Base-by-base conservation (phyloP, 345 rosid species). In the Abelmoschus esculentus region DNA sequence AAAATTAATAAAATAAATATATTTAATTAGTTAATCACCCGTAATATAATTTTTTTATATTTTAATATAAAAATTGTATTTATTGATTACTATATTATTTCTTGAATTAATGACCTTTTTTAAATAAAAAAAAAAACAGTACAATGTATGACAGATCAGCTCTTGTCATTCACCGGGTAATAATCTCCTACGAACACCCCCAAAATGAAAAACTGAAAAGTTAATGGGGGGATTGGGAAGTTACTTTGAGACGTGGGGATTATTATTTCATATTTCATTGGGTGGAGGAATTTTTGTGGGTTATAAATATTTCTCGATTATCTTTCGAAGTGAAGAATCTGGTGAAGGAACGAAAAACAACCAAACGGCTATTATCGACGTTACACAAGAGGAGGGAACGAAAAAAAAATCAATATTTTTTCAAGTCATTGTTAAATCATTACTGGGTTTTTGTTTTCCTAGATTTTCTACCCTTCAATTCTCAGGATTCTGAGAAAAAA, bases 301-400 rank as follows among this genome's bases (percentile, higher is more conserved):
- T 54, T 55, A 28, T 34, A 46, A 56, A 59, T 60, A 31, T 31
- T 31, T 57, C 63, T 56, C 31, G 58, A 18, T 65, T 47, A 67
- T 18, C 4, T 72, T 54, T 26, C 36, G 59, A 46, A 46, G 2
- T 19, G 50, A 70, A 55, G 14, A 65, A 34, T 77, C 73, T 50
- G 79, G 81, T 74, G 83, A 70, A 58, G 76, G 81, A 70, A 80
- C 77, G 78, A 78, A 74, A 77, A 79, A 70, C 82, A 74, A 79
- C 83, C 77, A 77, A 86, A 83, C 91, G 88, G 93, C 96, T 86
- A 83, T 83, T 77, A 86, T 85, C 80, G 80, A 70, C 80, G 80
- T 76, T 73, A 72, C 75, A 71, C 81, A 68, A 63, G 77, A 62
- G 67, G 73, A 74, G 56, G 10, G 12, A 61, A 5, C 28, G 17